A percentile compares a stretch with the other conserved stretches of the same genome.
These are phyloP conservation scores for Cladorrhinum samala DNA, from an alignment of 495 filamentous ascomycete species.

Conservation along the genomic window DNA sequence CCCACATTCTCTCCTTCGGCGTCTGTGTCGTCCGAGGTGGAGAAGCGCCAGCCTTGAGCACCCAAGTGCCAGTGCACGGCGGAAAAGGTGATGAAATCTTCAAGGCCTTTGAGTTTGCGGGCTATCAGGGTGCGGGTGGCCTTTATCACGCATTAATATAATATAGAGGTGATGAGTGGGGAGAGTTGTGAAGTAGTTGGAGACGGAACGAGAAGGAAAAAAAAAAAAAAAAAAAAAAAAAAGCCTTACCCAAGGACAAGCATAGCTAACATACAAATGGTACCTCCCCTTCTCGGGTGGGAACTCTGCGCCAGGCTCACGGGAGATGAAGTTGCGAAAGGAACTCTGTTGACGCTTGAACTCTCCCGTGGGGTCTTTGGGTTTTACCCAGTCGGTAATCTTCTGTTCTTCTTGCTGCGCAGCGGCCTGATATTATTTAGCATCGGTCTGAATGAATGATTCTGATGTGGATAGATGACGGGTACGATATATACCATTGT, in stretches of 20 bases:
- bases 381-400: constrained; percentile 80
- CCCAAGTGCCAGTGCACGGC: constrained; percentile 63
- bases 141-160: constrained; percentile 3
- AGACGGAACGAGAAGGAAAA: too few species aligned
- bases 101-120: constrained; percentile 71
- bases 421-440: too few species aligned
- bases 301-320: constrained; percentile 53
- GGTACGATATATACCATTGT: too few species aligned
- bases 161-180: constrained; percentile 33
- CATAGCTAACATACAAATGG: constrained; percentile 67
- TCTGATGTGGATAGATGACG: too few species aligned
- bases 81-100: constrained; percentile 63
- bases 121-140: constrained; percentile 72
- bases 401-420: too few species aligned
- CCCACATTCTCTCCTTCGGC: constrained; percentile 43
- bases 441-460: too few species aligned
- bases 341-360: constrained; percentile 74
- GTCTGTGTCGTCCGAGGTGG: constrained; percentile 53
- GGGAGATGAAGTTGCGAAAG: constrained; percentile 67
- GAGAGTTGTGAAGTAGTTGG: too few species aligned
- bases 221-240: too few species aligned
- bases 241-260: constrained; percentile 88
- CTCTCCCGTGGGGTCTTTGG: constrained; percentile 70
- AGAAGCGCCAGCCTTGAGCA: constrained; percentile 76
- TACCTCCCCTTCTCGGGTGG: constrained; percentile 71